phyloP scores from a whole-genome alignment of 2,329 filamentous ascomycete species.

The Alternaria ventricosa region DNA sequence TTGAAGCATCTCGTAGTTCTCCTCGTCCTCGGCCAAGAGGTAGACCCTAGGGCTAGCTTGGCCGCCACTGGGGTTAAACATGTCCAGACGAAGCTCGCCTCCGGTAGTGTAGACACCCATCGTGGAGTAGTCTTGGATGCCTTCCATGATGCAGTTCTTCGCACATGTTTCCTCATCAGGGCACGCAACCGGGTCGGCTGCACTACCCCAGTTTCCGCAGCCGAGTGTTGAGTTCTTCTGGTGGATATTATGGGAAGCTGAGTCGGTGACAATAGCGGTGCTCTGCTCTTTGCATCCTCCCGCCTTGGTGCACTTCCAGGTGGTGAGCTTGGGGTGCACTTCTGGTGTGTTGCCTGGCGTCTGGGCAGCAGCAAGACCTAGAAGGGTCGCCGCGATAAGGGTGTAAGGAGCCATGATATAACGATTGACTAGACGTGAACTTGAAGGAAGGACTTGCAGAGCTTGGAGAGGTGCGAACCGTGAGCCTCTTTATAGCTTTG shows the following conservation, averaged over 20 bases:
- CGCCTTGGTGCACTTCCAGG: conserved; percentile 60
- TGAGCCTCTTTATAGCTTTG: background rate
- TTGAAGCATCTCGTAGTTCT: conserved; percentile 69
- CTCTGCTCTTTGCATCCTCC: conserved; percentile 57
- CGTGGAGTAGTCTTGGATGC: conserved; percentile 60
- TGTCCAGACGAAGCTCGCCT: conserved; percentile 56
- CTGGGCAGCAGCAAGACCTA: conserved; percentile 40
- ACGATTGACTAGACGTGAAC: background rate
- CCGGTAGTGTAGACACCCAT: conserved; percentile 61
- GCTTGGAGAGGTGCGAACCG: background rate
- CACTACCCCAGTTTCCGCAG: conserved; percentile 43
- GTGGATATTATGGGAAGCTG: conserved; percentile 54
- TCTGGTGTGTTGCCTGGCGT: conserved; percentile 48
- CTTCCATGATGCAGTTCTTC: conserved; percentile 63
- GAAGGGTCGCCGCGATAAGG: conserved; percentile 33
- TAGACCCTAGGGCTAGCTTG: conserved; percentile 64
- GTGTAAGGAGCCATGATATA: conserved; percentile 32
- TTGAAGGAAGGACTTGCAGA: background rate
- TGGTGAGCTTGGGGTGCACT: conserved; percentile 59
- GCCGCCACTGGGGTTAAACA: conserved; percentile 45
- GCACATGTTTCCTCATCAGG: conserved; percentile 59
- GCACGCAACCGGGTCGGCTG: conserved; percentile 55
- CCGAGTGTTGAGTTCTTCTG: conserved; percentile 46
- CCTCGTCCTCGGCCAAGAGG: conserved; percentile 64
- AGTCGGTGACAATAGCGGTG: conserved; percentile 60